These are phyloP conservation scores for Ustilago vetiveriae DNA, from an alignment of 1,284 basidiomycete species.

Conservation along the genomic window DNA sequence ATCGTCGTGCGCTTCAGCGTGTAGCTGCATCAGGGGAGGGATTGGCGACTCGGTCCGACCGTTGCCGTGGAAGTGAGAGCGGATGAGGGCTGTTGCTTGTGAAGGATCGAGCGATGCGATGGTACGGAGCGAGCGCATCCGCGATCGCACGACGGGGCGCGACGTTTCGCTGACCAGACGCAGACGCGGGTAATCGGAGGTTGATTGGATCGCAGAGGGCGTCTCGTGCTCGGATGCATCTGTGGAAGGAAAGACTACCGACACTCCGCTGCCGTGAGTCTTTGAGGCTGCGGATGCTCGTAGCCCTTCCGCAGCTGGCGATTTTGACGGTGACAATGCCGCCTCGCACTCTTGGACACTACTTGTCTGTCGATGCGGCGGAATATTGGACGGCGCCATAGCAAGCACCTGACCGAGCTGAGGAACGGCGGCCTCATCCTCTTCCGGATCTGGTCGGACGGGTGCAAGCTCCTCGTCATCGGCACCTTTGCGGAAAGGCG, in stretches of 20 bases:
- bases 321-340: constrained; percentile 2
- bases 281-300: constrained; percentile 1
- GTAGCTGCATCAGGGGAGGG: constrained; percentile 7
- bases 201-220: constrained; percentile 41
- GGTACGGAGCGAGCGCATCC: constrained; percentile 43
- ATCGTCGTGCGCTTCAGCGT: constrained; percentile 17
- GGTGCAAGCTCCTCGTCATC: constrained; percentile 50
- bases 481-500: constrained; percentile 57
- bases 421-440: constrained; percentile 17
- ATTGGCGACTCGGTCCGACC: constrained; percentile 26
- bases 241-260: constrained; percentile 28
- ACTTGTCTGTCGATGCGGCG: constrained; percentile 3
- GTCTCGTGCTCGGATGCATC: constrained; percentile 5
- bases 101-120: constrained; percentile 42
- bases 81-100: constrained; percentile 36
- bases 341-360: background rate
- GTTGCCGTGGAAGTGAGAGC: constrained; percentile 31
- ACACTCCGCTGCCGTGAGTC: constrained; percentile 4
- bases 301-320: background rate
- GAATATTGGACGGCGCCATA: constrained; percentile 1
- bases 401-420: constrained; percentile 14
- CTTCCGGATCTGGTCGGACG: constrained; percentile 29
- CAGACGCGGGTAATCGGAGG: constrained; percentile 42
- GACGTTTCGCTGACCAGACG: constrained; percentile 45
- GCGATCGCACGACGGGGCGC: constrained; percentile 24